Base-by-base conservation (phyloP, 73 alveolate species). In the Urostyla sp. region DNA sequence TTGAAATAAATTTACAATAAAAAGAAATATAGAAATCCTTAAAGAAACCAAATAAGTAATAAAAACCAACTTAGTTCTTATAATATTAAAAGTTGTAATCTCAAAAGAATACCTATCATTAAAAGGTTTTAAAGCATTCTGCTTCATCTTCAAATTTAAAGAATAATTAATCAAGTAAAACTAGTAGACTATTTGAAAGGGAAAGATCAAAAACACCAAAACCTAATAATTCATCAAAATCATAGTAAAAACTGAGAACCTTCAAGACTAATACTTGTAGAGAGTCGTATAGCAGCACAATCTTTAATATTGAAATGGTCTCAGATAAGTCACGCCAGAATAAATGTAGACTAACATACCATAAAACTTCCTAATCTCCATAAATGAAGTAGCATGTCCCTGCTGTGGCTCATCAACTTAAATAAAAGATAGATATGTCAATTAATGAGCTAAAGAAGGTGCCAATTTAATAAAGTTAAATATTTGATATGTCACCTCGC, bases 401-500 rank as follows among this genome's bases (percentile, higher is more conserved):
- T 63, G 15, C 20, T 40, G 15, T 43, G 13, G 79, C 60, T 5
- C 7, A 38, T 43, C 13, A 63, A 24, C 20, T 63, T 20, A 63
- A 63, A 23, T 63, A 7, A 18, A 63, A 63, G 30, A 63, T 63
- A 13, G 79, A 63, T 21, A 11, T 10, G 18, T 63, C 79, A 10
- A 63, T 63, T 3, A 38, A 16, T 63, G 20, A 43, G 30, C 60
- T 63, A 7, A 63, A 63, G 55, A 21, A 11, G 15, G n/a, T 16
- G 34, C 31, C 30, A n/a, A 59, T 31, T 5, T n/a, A 3, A 27
- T 59, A 35, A 34, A 59, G 76, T 24, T 59, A 27, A 20, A 27
- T 59, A 27, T 59, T 59, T 59, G 76, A 59, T 18, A n/a, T n/a
- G n/a, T n/a, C n/a, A n/a, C n/a, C n/a, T n/a, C n/a, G n/a, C n/a